Conservation (phyloP, 768 basidiomycete species). For the Lactarius vividus region DNA sequence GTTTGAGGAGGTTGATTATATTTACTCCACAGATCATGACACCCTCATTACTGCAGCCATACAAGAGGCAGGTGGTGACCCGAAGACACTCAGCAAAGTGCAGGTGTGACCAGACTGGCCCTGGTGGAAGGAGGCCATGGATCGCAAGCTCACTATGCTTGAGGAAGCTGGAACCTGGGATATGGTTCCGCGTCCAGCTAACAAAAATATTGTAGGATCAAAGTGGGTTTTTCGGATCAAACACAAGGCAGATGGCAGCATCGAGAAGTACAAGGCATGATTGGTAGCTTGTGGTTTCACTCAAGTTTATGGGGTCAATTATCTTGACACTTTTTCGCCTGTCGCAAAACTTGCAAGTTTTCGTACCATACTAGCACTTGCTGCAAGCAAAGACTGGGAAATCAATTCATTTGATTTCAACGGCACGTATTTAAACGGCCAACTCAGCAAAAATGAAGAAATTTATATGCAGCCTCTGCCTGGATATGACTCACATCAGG, state of each 20-base stretch:
- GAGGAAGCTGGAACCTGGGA: slow-evolving; percentile 34
- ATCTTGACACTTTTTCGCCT: slow-evolving; percentile 39
- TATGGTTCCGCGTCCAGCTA: slow-evolving; percentile 21
- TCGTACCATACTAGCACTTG: slow-evolving; percentile 33
- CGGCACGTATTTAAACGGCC: slow-evolving; percentile 32
- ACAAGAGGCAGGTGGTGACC: neutral
- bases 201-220: no score
- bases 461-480: no score
- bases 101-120: slow-evolving; percentile 30
- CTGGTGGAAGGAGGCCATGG: slow-evolving; percentile 32
- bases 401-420: slow-evolving; percentile 26
- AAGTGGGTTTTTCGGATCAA: no score
- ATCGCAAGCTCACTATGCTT: slow-evolving; percentile 28
- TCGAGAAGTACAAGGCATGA: no score
- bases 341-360: slow-evolving; percentile 30
- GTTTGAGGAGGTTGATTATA: no score
- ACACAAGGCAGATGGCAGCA: no score
- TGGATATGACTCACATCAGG: no score
- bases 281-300: no score
- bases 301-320: neutral
- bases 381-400: neutral
- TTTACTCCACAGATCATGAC: no score
- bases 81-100: slow-evolving; percentile 27
- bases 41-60: neutral
- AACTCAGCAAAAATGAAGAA: neutral